A percentile compares a stretch with the other conserved stretches of the same genome.
phyloP scores from a whole-genome alignment of 2,329 filamentous ascomycete genomes.

The Fusarium sp. region DNA sequence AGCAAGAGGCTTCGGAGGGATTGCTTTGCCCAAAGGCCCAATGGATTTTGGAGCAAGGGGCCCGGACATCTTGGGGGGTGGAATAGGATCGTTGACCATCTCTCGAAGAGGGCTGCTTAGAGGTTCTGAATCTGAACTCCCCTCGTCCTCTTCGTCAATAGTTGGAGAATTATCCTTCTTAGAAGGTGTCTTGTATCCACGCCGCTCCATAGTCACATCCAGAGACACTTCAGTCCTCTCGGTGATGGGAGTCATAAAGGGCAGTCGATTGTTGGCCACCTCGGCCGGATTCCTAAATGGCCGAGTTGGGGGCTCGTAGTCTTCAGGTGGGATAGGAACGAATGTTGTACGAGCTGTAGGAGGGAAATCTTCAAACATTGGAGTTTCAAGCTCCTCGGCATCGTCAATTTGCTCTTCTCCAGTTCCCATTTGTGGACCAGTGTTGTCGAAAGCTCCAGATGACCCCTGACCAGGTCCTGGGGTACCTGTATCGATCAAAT shows the following conservation, averaged over 20 bases:
- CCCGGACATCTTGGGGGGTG: constrained; percentile 59
- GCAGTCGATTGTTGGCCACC: constrained; percentile 87
- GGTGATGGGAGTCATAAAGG: constrained; percentile 98
- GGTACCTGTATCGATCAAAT: constrained; percentile 51
- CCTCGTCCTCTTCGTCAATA: constrained; percentile 48
- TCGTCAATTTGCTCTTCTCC: constrained; percentile 42
- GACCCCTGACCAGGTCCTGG: constrained; percentile 38
- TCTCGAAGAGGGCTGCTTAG: constrained; percentile 79
- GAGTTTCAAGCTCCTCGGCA: constrained; percentile 54
- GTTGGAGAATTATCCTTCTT: constrained; percentile 54
- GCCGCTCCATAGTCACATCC: constrained; percentile 68
- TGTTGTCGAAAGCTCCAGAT: constrained; percentile 3
- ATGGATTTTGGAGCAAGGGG: constrained; percentile 57
- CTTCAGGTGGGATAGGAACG: constrained; percentile 83
- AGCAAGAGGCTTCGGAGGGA: constrained; percentile 52
- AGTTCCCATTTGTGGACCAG: constrained; percentile 1
- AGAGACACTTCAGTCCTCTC: constrained; percentile 93
- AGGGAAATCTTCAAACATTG: constrained; percentile 52
- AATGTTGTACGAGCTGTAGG: constrained; percentile 72
- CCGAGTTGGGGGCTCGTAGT: constrained; percentile 81
- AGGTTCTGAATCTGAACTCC: constrained; percentile 50
- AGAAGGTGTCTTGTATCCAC: constrained; percentile 81
- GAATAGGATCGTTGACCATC: constrained; percentile 62
- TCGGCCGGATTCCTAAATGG: constrained; percentile 84
- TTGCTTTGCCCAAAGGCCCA: constrained; percentile 46